Evolutionary conservation across 768 basidiomycete genomes (phyloP).

Genomic region (Daedaleopsis sinensis): DNA sequence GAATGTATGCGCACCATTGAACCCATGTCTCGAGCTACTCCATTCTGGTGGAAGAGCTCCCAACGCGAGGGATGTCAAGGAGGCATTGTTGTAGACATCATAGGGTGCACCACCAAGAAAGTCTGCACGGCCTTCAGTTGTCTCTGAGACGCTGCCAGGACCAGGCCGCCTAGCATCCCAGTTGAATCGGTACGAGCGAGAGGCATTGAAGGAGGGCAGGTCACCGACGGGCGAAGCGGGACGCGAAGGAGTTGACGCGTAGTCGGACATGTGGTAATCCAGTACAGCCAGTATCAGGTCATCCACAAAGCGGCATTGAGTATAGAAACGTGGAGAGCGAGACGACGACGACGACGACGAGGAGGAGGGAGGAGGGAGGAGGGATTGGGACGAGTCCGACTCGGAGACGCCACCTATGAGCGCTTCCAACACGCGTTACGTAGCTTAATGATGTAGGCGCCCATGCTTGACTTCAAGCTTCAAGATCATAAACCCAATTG

Average conservation of each 20-base stretch:
- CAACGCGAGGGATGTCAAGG: conserved; percentile 49
- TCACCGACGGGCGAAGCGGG: conserved; percentile 57
- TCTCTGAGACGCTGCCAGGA: conserved; percentile 73
- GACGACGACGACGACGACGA: too few relatives aligned
- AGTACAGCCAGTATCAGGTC: neutral
- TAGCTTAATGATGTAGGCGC: too few relatives aligned
- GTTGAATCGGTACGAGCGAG: conserved; percentile 71
- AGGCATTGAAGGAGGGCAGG: conserved; percentile 45
- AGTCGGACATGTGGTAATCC: conserved; percentile 46
- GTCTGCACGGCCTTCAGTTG: conserved; percentile 68
- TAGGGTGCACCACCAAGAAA: conserved; percentile 52
- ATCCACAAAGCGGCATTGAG: too few relatives aligned
- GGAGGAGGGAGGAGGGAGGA: neutral
- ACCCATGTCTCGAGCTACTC: conserved; percentile 84
- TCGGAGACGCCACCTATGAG: conserved; percentile 12
- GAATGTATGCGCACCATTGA: conserved; percentile 67
- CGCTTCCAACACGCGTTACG: neutral
- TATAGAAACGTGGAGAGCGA: neutral
- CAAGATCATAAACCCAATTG: too few relatives aligned
- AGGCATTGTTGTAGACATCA: conserved; percentile 46
- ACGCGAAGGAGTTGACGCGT: conserved; percentile 57
- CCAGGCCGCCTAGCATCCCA: conserved; percentile 68
- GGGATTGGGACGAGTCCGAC: neutral
- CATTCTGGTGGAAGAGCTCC: conserved; percentile 63
- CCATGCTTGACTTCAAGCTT: too few relatives aligned